Evolutionary conservation across 1,284 basidiomycete species (phyloP), one percentile per base, ranked within the genome.

Genomic region (Boletus mariae): DNA sequence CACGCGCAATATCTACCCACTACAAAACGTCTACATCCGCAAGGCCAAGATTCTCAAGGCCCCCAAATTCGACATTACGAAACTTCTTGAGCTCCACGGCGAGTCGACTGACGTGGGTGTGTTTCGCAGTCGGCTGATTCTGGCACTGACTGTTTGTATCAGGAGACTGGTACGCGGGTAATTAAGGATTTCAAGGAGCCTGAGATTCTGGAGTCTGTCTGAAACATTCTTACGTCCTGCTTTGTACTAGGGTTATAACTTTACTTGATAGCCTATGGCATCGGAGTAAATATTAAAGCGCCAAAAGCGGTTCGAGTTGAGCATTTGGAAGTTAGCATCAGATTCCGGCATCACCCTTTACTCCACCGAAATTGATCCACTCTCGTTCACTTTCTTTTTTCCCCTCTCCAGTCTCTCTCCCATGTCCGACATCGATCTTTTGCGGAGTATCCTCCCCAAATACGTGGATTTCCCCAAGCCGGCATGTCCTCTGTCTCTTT

Each of bases 11-110:
- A 98, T 98, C 78, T 98, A 96, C 82, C 96, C 96, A 63, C 79
- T 99, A 70, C 94, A 97, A 80, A 97, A 98, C 74, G 95, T 98
- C 72, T 97, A 95, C 80, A 83, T 98, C 70, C 91, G 95, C 79
- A 98, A 98, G 82, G 94, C 88, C 63, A 95, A 95, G 82, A 94
- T 99, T 70, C 80, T 99, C 72, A 99, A 98, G 80, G 81, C 94
- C 64, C 97, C 96, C 66, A 97, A 96, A 76, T 92, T 96, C 75
- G 97, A 98, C 74, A 79, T 94, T 56, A 87, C 90, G 67, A 98
- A 98, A 78, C 82, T 99, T 53, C 83, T 97, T 64, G 94, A 98
- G 75, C 85, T 96, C 57, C 96, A 98, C 77, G 93, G 93, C 65
- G 95, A 96, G 75, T 86, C 92, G 61, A 88, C 85, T 65, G 92